phyloP scores from a whole-genome alignment of 2,329 filamentous ascomycete species.

The Pseudogymnoascus sp. region DNA sequence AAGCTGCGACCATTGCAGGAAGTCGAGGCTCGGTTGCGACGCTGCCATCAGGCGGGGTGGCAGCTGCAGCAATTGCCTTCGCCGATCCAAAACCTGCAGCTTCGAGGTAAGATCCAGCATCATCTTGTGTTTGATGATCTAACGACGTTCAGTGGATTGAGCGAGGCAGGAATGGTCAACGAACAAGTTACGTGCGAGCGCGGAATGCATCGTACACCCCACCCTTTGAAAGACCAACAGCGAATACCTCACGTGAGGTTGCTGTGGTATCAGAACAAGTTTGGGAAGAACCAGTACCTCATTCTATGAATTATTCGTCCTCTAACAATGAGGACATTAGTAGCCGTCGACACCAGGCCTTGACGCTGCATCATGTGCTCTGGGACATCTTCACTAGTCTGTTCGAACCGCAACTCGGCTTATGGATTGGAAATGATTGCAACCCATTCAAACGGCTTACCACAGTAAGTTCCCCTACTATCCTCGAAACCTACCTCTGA shows the following conservation, averaged over 20 bases:
- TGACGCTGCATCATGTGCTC: constrained; percentile 1
- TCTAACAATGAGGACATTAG: not conserved
- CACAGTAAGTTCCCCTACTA: not conserved
- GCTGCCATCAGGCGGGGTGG: not conserved
- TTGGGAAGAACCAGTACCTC: not conserved
- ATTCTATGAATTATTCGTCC: not conserved
- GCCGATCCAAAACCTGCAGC: not conserved
- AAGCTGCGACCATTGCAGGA: not conserved
- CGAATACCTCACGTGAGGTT: not conserved
- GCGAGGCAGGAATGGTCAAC: not conserved
- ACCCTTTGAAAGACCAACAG: not conserved
- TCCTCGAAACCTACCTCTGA: not conserved
- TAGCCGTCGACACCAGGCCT: not conserved
- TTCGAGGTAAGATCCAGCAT: not conserved
- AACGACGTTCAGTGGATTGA: not conserved
- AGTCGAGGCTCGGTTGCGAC: not conserved
- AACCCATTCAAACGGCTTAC: not conserved
- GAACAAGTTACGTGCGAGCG: not conserved
- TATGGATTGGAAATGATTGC: constrained; percentile 7
- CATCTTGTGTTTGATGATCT: not conserved
- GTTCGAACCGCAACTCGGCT: not conserved
- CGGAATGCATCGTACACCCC: not conserved
- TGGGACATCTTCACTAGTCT: not conserved
- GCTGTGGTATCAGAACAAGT: not conserved
- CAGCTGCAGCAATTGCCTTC: not conserved